Percentiles rank a stretch among this genome's conserved stretches.
Evolutionary conservation across 805 yeast genomes (phyloP).

Genomic region (Sugiyamaella qingdaonensis): DNA sequence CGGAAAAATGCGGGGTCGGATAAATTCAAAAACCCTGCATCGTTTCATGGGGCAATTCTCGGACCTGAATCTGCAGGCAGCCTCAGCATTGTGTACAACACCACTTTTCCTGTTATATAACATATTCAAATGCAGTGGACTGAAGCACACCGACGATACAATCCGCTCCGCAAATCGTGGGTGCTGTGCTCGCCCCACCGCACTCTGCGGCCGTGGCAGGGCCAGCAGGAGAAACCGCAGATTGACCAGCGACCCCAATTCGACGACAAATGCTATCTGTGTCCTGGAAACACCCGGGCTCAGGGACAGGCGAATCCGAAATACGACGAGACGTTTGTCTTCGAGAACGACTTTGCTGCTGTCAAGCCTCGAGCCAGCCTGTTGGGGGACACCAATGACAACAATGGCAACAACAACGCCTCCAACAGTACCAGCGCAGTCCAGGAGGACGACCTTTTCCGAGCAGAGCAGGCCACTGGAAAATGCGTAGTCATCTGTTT

Average conservation of each 20-base stretch:
- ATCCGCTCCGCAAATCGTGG: constrained; percentile 66
- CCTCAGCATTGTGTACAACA: neutral
- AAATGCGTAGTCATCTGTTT: constrained; percentile 70
- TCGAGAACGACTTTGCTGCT: constrained; percentile 68
- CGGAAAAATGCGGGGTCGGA: constrained; percentile 1
- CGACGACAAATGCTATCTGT: constrained; percentile 64
- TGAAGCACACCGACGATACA: constrained; percentile 58
- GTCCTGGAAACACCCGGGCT: constrained; percentile 68
- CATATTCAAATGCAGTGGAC: constrained; percentile 9
- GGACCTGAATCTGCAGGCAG: neutral
- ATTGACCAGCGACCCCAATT: constrained; percentile 46
- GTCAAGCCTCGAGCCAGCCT: constrained; percentile 39
- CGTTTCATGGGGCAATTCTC: neutral
- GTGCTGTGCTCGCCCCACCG: constrained; percentile 73
- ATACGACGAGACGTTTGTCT: constrained; percentile 54
- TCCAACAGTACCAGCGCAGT: constrained; percentile 12
- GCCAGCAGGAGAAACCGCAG: constrained; percentile 54
- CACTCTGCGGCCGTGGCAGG: constrained; percentile 78
- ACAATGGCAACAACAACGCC: constrained; percentile 2
- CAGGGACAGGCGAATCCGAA: constrained; percentile 56
- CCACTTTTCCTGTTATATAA: neutral
- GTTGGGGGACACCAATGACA: constrained; percentile 13
- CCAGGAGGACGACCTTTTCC: constrained; percentile 40
- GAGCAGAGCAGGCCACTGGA: constrained; percentile 58
- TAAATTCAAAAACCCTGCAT: neutral